phyloP scores from a whole-genome alignment of 177 flowering plant genomes.

The Tripterygium wilfordii region DNA sequence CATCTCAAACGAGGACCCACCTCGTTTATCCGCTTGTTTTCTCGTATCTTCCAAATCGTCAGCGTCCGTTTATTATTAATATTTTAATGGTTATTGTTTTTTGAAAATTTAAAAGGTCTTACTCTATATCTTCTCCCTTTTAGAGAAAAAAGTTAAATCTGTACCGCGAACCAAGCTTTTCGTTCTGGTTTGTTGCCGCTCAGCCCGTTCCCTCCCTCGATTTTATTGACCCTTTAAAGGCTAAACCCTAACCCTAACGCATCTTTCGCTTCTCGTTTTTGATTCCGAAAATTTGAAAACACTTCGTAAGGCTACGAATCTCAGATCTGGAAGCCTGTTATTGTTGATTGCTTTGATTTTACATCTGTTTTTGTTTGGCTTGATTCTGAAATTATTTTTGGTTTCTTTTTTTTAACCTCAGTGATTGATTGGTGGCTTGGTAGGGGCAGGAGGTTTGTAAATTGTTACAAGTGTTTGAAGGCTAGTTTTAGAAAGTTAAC shows the following conservation, averaged over 20 bases:
- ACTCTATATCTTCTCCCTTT: neutral
- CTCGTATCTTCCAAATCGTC: conserved; percentile 15
- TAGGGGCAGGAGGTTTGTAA: too few species aligned
- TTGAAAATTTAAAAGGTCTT: neutral
- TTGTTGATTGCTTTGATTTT: neutral
- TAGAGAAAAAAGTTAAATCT: conserved; percentile 21
- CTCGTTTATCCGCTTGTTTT: conserved; percentile 9
- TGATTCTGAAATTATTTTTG: neutral
- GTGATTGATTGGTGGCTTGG: too few species aligned
- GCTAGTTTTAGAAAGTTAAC: neutral
- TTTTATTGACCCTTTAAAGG: neutral
- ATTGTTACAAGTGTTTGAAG: neutral
- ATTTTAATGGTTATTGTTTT: neutral
- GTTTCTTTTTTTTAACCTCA: too few species aligned
- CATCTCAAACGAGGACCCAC: neutral
- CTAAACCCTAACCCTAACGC: conserved; percentile 21
- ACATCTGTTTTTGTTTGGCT: neutral
- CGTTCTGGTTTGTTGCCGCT: conserved; percentile 36
- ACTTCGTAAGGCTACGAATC: neutral
- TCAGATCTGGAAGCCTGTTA: conserved; percentile 11
- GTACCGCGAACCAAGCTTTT: conserved; percentile 33
- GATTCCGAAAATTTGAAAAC: too few species aligned
- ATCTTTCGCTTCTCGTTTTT: neutral
- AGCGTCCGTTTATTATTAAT: neutral
- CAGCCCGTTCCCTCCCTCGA: conserved; percentile 11